Evolutionary conservation across 768 basidiomycete genomes (phyloP).

Genomic region (Pisolithus sp.): DNA sequence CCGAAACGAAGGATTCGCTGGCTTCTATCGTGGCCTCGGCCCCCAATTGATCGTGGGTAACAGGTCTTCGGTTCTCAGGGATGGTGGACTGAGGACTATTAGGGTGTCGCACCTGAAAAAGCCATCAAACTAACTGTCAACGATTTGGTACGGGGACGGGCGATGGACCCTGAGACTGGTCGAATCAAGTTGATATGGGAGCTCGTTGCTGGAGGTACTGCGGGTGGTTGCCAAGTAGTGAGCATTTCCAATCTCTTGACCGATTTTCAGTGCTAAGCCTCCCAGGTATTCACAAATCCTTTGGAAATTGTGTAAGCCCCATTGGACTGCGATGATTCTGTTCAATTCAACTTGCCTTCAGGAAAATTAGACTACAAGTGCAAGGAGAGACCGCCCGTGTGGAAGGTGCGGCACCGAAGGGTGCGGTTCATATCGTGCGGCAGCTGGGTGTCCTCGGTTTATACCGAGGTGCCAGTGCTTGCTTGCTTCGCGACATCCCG

Average conservation of each 20-base stretch:
- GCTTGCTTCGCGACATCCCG: slow-evolving; percentile 91
- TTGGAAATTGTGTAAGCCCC: slow-evolving; percentile 82
- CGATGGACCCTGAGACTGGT: slow-evolving; percentile 93
- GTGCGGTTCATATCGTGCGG: slow-evolving; percentile 88
- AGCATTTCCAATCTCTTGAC: slow-evolving; percentile 27
- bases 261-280: slow-evolving; percentile 11
- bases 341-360: slow-evolving; percentile 23
- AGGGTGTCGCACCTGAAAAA: slow-evolving; percentile 96
- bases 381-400: slow-evolving; percentile 91
- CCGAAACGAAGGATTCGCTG: slow-evolving; percentile 85
- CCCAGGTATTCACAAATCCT: slow-evolving; percentile 93
- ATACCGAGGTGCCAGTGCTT: slow-evolving; percentile 90
- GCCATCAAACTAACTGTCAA: slow-evolving; percentile 98
- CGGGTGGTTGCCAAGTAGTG: slow-evolving; percentile 98
- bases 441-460: slow-evolving; percentile 89
- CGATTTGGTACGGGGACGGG: slow-evolving; percentile 76
- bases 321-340: not conserved
- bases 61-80: not conserved
- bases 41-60: slow-evolving; percentile 81
- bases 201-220: slow-evolving; percentile 82
- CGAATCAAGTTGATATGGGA: slow-evolving; percentile 91
- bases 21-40: slow-evolving; percentile 96
- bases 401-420: slow-evolving; percentile 74
- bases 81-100: slow-evolving; percentile 6
- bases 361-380: slow-evolving; percentile 91